A percentile compares a stretch with the other conserved stretches of the same genome.
Evolutionary conservation across 2,329 filamentous ascomycete species (phyloP).

Genomic region (Plectosphaerella sp.): DNA sequence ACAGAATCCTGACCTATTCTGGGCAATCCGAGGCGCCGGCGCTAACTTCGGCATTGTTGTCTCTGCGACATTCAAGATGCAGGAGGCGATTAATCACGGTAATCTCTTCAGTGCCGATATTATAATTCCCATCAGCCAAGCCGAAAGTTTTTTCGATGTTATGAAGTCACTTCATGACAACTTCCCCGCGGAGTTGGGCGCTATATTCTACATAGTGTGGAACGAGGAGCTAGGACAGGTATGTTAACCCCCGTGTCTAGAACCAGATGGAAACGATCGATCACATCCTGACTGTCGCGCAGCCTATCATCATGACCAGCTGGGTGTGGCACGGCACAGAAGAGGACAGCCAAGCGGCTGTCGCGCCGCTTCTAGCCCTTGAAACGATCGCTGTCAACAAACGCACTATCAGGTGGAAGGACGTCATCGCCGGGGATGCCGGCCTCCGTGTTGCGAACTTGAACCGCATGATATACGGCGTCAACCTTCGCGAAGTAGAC

Average conservation of each 20-base stretch:
- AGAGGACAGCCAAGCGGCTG: background rate
- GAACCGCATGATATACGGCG: background rate
- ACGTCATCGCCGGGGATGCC: background rate
- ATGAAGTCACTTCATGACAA: background rate
- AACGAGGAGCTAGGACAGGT: background rate
- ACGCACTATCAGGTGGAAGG: background rate
- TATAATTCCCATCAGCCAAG: background rate
- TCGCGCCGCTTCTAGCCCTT: background rate
- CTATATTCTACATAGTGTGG: background rate
- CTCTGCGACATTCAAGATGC: conserved; percentile 33
- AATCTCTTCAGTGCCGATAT: background rate
- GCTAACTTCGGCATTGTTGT: conserved; percentile 46
- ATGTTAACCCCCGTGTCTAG: background rate
- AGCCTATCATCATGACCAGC: background rate
- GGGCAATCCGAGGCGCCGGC: conserved; percentile 44
- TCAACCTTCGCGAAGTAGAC: background rate
- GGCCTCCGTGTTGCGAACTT: background rate
- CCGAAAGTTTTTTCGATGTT: background rate
- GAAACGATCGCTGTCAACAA: background rate
- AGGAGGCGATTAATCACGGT: background rate
- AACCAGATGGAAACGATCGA: background rate
- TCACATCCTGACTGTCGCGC: background rate
- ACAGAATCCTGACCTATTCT: conserved; percentile 35
- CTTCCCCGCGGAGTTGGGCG: background rate
- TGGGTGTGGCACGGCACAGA: background rate